Base-by-base conservation (phyloP, 768 basidiomycete genomes). In the Lentinus brumalis region DNA sequence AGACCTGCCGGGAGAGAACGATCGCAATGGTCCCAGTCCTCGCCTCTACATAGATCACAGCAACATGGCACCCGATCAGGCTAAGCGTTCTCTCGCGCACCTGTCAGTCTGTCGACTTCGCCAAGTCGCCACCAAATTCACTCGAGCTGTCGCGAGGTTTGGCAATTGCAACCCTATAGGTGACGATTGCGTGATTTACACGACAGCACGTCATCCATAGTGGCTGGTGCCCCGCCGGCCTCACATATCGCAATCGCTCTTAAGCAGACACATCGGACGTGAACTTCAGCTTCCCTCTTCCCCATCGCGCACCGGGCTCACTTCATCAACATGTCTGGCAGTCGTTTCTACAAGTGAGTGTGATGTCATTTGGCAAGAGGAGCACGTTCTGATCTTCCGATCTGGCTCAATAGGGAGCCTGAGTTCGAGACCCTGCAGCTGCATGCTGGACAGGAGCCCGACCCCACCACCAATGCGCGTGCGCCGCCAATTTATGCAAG, bases 341-440 rank as follows among this genome's bases (percentile, higher is more conserved):
- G 47, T 30, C 51, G 52, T 39, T 70, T 70, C 57, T 66, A 66
- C 61, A 70, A 59, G 68, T 65, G 18, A 49, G 66, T 55, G 6
- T n/a, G 2, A 1, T 4, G 11, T 50, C 3, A 29, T 44, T 4
- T 21, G 16, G 8, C 16, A 4, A 39, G 14, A 18, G 1, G 21
- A 11, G 5, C 35, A 4, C 30, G 40, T 31, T 18, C 7, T 41
- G 12, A 31, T 30, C n/a, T 18, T 31, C 41, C 32, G 31, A 12
- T 12, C 11, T 5, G 21, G 4, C 5, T 29, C 5, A 14, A 2
- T 51, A 79, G 78, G 58, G 70, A 69, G 41, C 88, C 88, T 50
- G 87, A 90, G 68, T 91, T 92, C 66, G 89, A 92, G 67, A 92
- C 90, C 1, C 77, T 92, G 50, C 89, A 91, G 72, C 78, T 92